These are phyloP conservation scores for Cladosporium phlei DNA, from an alignment of 2,329 filamentous ascomycete genomes.

Conservation along the genomic window DNA sequence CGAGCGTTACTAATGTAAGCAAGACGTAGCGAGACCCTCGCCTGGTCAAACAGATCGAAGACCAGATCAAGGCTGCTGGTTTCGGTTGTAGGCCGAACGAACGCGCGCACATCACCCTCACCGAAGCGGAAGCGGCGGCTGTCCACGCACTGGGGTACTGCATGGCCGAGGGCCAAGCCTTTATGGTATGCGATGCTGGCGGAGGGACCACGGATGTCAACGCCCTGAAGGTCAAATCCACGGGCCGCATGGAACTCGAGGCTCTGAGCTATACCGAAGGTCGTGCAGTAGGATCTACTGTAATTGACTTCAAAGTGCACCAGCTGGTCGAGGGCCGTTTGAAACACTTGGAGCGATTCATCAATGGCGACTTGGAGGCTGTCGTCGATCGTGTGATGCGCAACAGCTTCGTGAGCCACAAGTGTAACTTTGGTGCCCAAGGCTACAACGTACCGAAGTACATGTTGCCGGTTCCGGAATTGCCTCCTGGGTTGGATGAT, in stretches of 20 bases:
- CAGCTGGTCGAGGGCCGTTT: background rate
- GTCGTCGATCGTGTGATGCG: background rate
- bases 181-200: conserved; percentile 8
- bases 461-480: background rate
- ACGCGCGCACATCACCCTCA: conserved; percentile 39
- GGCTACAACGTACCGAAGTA: background rate
- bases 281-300: conserved; percentile 17
- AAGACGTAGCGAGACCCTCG: conserved; percentile 19
- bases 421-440: conserved; percentile 1
- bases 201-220: conserved; percentile 23
- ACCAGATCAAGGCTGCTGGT: conserved; percentile 14
- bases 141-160: conserved; percentile 37
- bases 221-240: conserved; percentile 15
- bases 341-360: background rate
- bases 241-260: conserved; percentile 15
- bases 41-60: conserved; percentile 18
- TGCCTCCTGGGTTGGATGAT: conserved; percentile 26
- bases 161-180: background rate
- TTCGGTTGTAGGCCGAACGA: conserved; percentile 11
- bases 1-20: background rate
- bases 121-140: conserved; percentile 52
- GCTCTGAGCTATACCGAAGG: conserved; percentile 19
- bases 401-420: background rate
- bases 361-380: background rate
- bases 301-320: conserved; percentile 19